These are phyloP conservation scores for Hypoxylon intermedium DNA, from an alignment of 495 filamentous ascomycete genomes.

Conservation along the genomic window DNA sequence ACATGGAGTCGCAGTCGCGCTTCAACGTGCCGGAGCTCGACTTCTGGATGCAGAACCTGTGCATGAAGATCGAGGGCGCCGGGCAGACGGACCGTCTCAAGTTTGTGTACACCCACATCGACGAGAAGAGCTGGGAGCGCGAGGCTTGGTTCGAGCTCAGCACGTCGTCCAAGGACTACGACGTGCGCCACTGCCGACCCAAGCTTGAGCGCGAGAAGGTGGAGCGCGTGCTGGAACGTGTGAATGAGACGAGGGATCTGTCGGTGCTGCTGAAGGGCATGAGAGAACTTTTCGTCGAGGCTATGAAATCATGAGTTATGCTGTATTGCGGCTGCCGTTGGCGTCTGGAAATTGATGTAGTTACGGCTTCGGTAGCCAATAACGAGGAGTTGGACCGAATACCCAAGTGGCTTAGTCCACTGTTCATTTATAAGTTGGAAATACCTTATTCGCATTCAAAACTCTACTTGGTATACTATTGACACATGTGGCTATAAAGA, in stretches of 20 bases:
- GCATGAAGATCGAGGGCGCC: conserved; percentile 87
- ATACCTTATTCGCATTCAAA: too few relatives aligned
- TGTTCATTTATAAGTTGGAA: too few relatives aligned
- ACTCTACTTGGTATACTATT: too few relatives aligned
- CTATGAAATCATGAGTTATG: conserved; percentile 53
- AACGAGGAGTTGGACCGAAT: too few relatives aligned
- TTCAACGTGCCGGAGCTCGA: conserved; percentile 90
- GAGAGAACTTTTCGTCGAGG: conserved; percentile 80
- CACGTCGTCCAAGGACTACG: conserved; percentile 81
- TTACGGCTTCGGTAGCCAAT: too few relatives aligned
- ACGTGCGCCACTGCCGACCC: conserved; percentile 76
- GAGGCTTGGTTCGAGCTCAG: conserved; percentile 94
- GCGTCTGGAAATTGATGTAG: conserved; percentile 1
- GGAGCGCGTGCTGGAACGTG: conserved; percentile 71
- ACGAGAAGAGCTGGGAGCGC: conserved; percentile 84
- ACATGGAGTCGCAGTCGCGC: conserved; percentile 78
- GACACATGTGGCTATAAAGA: not conserved
- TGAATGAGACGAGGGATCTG: conserved; percentile 87
- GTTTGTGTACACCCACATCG: conserved; percentile 88
- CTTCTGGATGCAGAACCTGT: conserved; percentile 93
- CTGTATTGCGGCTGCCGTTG: not conserved
- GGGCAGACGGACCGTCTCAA: conserved; percentile 84
- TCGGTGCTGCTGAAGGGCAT: conserved; percentile 86
- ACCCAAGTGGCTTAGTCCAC: too few relatives aligned
- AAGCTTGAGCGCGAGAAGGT: conserved; percentile 78